Conservation (phyloP, 1,284 basidiomycete species). For the Ustilago loliicola region DNA sequence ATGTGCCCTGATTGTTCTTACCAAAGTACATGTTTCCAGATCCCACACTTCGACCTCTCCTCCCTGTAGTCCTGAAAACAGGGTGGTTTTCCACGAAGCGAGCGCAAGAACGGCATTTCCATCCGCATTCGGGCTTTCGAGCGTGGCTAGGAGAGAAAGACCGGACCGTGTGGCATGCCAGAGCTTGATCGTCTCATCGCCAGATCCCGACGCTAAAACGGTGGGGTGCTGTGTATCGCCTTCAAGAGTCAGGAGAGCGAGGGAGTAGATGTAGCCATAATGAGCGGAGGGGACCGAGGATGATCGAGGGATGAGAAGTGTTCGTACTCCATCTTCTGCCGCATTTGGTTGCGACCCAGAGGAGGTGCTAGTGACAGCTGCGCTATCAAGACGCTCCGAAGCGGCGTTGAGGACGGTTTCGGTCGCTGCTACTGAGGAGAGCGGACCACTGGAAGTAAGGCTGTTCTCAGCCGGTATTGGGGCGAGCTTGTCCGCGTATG, state of each 20-base stretch:
- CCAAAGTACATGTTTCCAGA: slow-evolving; percentile 85
- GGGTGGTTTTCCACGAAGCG: slow-evolving; percentile 79
- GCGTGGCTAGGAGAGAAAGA: slow-evolving; percentile 75
- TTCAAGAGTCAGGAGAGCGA: slow-evolving; percentile 75
- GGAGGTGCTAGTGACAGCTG: slow-evolving; percentile 6
- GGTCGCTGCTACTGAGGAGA: slow-evolving; percentile 18
- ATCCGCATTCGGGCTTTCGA: slow-evolving; percentile 71
- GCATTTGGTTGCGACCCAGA: background rate
- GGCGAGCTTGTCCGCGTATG: background rate
- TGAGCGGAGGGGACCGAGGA: slow-evolving; percentile 80
- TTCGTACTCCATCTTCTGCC: slow-evolving; percentile 18
- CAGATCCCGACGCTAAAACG: slow-evolving; percentile 72
- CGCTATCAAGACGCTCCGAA: slow-evolving; percentile 31
- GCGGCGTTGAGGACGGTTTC: slow-evolving; percentile 41
- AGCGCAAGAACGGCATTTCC: slow-evolving; percentile 80
- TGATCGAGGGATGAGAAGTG: slow-evolving; percentile 36
- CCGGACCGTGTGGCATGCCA: slow-evolving; percentile 76
- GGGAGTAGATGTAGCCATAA: slow-evolving; percentile 92
- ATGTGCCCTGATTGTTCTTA: slow-evolving; percentile 87
- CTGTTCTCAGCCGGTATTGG: background rate
- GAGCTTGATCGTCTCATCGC: slow-evolving; percentile 90
- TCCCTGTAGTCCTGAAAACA: slow-evolving; percentile 93
- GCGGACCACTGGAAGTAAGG: slow-evolving; percentile 2
- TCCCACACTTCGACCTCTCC: slow-evolving; percentile 91
- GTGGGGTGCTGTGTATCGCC: slow-evolving; percentile 35